These are phyloP conservation scores for Marasmius fiardii DNA, from an alignment of 1,284 basidiomycete species.

Conservation along the genomic window DNA sequence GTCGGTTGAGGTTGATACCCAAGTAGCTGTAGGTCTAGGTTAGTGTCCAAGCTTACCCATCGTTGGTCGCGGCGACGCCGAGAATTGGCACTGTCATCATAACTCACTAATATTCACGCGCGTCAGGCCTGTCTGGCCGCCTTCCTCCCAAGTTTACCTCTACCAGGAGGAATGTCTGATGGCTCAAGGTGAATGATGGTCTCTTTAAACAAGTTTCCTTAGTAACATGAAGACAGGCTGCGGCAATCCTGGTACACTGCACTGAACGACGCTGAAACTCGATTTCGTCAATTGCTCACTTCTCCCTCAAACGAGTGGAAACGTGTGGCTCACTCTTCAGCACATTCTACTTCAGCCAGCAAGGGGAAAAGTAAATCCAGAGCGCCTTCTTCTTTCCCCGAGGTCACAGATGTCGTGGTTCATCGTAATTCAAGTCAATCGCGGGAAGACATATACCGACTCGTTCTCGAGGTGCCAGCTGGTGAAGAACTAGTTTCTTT, in stretches of 20 bases:
- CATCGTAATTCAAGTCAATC: slow-evolving; percentile 62
- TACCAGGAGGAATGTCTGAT: slow-evolving; percentile 29
- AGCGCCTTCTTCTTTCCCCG: slow-evolving; percentile 42
- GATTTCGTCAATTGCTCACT: slow-evolving; percentile 67
- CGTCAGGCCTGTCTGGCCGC: too few relatives aligned
- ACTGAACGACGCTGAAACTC: slow-evolving; percentile 64
- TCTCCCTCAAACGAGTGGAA: slow-evolving; percentile 70
- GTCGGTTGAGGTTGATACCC: too few relatives aligned
- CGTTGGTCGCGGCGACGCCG: too few relatives aligned
- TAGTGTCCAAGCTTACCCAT: too few relatives aligned
- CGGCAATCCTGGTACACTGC: slow-evolving; percentile 74
- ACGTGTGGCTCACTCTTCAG: slow-evolving; percentile 48
- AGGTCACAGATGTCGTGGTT: slow-evolving; percentile 62
- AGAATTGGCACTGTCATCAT: too few relatives aligned
- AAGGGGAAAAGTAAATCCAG: slow-evolving; percentile 59
- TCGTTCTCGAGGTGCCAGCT: slow-evolving; percentile 75
- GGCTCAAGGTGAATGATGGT: slow-evolving; percentile 34
- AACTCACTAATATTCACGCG: too few relatives aligned
- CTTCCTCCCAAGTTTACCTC: not conserved
- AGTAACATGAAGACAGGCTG: slow-evolving; percentile 40
- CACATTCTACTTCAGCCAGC: slow-evolving; percentile 33
- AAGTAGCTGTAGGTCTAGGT: too few relatives aligned
- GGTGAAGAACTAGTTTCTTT: slow-evolving; percentile 63
- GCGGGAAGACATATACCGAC: slow-evolving; percentile 79
- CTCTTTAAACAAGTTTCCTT: not conserved